phyloP scores from a whole-genome alignment of 208 protist genomes.

The Herpetomonas samuelpessoai region DNA sequence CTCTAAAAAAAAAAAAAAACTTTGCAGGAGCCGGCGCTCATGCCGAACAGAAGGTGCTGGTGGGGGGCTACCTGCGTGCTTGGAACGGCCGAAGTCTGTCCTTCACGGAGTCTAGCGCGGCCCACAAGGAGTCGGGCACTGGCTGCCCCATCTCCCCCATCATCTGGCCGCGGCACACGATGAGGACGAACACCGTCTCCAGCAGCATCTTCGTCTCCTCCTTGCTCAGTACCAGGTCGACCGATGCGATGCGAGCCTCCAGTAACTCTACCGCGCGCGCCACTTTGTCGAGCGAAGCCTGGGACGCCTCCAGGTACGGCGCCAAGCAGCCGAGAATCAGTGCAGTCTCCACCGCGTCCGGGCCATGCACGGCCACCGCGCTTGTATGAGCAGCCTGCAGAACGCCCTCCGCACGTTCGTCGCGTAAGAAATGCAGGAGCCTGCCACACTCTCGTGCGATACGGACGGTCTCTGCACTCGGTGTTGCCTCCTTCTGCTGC shows the following conservation, averaged over 20 bases:
- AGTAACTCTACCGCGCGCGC: slow-evolving; percentile 28
- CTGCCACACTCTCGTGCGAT: slow-evolving; percentile 70
- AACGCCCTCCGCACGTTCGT: slow-evolving; percentile 42
- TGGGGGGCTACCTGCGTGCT: too few species aligned
- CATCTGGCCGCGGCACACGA: slow-evolving; percentile 72
- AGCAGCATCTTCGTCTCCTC: slow-evolving; percentile 77
- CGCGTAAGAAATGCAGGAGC: slow-evolving; percentile 70
- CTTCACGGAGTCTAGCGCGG: slow-evolving; percentile 21
- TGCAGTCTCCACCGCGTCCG: slow-evolving; percentile 47
- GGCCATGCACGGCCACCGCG: slow-evolving; percentile 39
- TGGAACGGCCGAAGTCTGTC: slow-evolving; percentile 7
- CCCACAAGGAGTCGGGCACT: slow-evolving; percentile 40
- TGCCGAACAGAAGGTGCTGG: too few species aligned
- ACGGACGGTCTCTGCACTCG: slow-evolving; percentile 40
- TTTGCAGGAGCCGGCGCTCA: too few species aligned
- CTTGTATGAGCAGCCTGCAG: slow-evolving; percentile 43
- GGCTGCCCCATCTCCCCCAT: slow-evolving; percentile 44
- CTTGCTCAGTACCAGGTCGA: slow-evolving; percentile 56
- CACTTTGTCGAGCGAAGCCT: slow-evolving; percentile 24
- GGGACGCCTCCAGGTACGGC: slow-evolving; percentile 50
- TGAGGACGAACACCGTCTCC: slow-evolving; percentile 74
- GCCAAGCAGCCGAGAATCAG: slow-evolving; percentile 73
- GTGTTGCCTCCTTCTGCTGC: neutral
- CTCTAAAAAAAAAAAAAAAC: too few species aligned
- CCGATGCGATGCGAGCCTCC: slow-evolving; percentile 37